phyloP scores from a whole-genome alignment of 2,329 filamentous ascomycete species.

The Aspergillaceae sp. region DNA sequence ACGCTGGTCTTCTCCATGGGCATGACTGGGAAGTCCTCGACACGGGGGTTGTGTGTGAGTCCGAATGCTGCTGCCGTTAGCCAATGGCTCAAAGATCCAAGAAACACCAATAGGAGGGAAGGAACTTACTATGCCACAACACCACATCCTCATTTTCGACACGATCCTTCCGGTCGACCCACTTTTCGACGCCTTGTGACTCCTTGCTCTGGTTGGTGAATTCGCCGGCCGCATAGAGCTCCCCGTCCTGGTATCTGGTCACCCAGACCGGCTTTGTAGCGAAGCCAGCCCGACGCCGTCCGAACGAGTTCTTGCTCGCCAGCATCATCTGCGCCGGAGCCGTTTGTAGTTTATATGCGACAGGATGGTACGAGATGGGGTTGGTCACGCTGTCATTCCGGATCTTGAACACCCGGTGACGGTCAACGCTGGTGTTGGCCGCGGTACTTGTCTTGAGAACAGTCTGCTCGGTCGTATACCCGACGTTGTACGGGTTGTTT shows the following conservation, averaged over 20 bases:
- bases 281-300: constrained; percentile 42
- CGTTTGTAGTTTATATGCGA: constrained; percentile 44
- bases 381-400: constrained; percentile 42
- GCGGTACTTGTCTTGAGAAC: constrained; percentile 41
- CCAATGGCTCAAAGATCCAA: constrained; percentile 2
- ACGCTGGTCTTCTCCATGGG: constrained; percentile 47
- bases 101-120: background rate
- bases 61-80: constrained; percentile 30
- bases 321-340: constrained; percentile 44
- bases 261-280: constrained; percentile 49
- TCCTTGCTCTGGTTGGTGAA: constrained; percentile 46
- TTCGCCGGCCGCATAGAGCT: constrained; percentile 45
- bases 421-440: constrained; percentile 46
- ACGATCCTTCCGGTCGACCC: constrained; percentile 40
- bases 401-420: constrained; percentile 45
- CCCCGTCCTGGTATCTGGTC: constrained; percentile 45
- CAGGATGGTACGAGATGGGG: constrained; percentile 37
- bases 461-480: constrained; percentile 49
- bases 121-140: constrained; percentile 30
- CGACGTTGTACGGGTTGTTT: constrained; percentile 53
- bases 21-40: constrained; percentile 62
- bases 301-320: constrained; percentile 37
- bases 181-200: constrained; percentile 47
- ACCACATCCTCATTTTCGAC: constrained; percentile 41
- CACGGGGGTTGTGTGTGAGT: constrained; percentile 55